Evolutionary conservation across 1,284 basidiomycete species (phyloP), one percentile per base, ranked within the genome.

Genomic region (Ustilago hordei): DNA sequence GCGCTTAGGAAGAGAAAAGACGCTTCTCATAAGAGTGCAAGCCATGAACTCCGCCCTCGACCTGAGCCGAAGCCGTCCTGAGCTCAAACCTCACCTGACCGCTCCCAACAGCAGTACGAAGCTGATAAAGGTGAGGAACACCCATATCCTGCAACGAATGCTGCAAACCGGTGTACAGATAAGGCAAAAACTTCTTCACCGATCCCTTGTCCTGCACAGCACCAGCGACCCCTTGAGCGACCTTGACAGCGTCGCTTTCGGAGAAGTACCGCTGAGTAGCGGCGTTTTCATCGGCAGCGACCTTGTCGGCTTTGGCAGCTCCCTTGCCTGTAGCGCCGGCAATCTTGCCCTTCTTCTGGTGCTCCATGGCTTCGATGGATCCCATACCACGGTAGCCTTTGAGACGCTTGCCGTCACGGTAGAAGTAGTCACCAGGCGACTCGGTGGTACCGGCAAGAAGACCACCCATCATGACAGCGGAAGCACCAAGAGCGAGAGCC

Each of bases 321-420:
- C 88, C 65, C 87, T 86, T 36, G 87, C 88, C 65, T 86, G 86
- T 48, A 86, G 87, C 39, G 86, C 85, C 61, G 78, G 83, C 17
- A 69, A 81, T 56, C 61, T 70, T 81, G 69, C 63, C 56, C 77
- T 80, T 82, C 69, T 77, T 80, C 74, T 78, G 76, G 80, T 84
- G 84, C 75, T 84, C 84, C 84, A 86, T 86, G 31, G 84, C 83
- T 62, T 84, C 83, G 64, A 86, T 81, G 81, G 92, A 94, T 47
- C 96, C 96, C 96, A 99, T 99, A 12, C 97, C 96, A 72, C 97
- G 92, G 89, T 99, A 99, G 45, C 95, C 91, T 90, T 99, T 99
- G 86, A 99, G 93, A 54, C 97, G 92, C 90, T 98, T 96, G 80
- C 96, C 96, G 82, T 98, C 95, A 86, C 98, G 95, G 88, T 96